Evolutionary conservation across 2,329 filamentous ascomycete species (phyloP).

Genomic region (Orbilia oligospora): DNA sequence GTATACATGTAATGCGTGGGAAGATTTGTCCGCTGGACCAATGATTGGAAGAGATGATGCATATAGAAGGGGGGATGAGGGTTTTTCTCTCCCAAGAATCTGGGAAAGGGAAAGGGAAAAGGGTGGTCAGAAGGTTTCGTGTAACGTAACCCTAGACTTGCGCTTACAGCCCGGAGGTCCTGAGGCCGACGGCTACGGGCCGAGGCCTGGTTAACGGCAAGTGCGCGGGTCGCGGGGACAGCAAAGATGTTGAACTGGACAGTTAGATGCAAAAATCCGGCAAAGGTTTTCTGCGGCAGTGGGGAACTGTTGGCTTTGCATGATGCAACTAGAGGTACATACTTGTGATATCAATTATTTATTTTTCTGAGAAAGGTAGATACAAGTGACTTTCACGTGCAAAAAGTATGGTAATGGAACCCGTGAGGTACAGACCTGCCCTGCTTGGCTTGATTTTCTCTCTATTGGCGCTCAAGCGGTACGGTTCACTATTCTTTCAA

Average conservation of each 20-base stretch:
- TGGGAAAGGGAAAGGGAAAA: slow-evolving; percentile 14
- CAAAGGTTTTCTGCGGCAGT: slow-evolving; percentile 8
- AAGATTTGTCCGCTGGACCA: slow-evolving; percentile 9
- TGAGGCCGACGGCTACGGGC: slow-evolving; percentile 24
- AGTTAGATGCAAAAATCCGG: neutral
- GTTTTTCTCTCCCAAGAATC: slow-evolving; percentile 16
- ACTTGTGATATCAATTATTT: slow-evolving; percentile 16
- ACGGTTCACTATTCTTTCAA: slow-evolving; percentile 70
- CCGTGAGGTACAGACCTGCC: slow-evolving; percentile 10
- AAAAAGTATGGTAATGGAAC: slow-evolving; percentile 2
- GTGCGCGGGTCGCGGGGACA: slow-evolving; percentile 14
- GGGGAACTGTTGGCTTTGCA: neutral
- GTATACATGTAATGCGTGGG: slow-evolving; percentile 8
- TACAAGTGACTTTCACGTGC: slow-evolving; percentile 28
- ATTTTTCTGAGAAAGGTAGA: slow-evolving; percentile 2
- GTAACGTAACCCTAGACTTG: slow-evolving; percentile 19
- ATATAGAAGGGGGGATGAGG: neutral
- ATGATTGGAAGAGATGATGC: slow-evolving; percentile 23
- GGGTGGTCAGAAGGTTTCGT: slow-evolving; percentile 20
- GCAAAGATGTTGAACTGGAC: neutral
- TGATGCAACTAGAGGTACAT: slow-evolving; percentile 18
- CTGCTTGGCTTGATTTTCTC: neutral
- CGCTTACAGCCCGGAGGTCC: slow-evolving; percentile 24
- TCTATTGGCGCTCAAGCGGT: neutral
- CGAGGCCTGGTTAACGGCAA: slow-evolving; percentile 22